Evolutionary conservation across 1,284 basidiomycete species (phyloP), one percentile per base, ranked within the genome.

Genomic region (Rhizoctonia solani): DNA sequence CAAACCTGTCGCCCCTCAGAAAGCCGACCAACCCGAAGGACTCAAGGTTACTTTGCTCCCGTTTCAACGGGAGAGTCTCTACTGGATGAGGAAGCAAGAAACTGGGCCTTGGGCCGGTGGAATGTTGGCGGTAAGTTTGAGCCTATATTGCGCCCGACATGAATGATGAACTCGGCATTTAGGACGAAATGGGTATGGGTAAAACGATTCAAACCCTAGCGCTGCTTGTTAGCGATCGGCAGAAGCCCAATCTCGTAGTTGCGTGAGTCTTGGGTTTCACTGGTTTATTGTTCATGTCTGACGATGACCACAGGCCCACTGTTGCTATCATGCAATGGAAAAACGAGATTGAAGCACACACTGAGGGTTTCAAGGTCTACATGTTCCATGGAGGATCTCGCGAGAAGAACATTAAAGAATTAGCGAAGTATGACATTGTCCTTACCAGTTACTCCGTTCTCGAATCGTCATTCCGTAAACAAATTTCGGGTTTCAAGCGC

Each of bases 321-420:
- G 96, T 98, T 54, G 97, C 97, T 25, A 87, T 99, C 71, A 95
- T 99, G 88, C 96, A 99, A 79, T 99, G 97, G 97, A 87, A 88
- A 72, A 94, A 96, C 76, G 97, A 99, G 77, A 94, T 99, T 67
- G 86, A 87, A 39, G 79, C 87, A 0, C 92, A 93, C 72, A 90
- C 92, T 0, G 84, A 88, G 69, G 87, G 87, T 6, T 80, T 94
- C 74, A 87, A 87, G 59, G 76, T 74, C n/a, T 85, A 91, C 46
- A 84, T 99, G 14, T 99, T 93, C 93, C 95, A 99, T 75, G 97
- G 97, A 21, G 78, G 85, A 1, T 83, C 86, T 14, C 83, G 90
- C 30, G 83, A 87, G 70, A 82, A 81, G 0, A 81, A 92, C 71
- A 75, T 80, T 21, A 81, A 84, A 67, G 85, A 89, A 73, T 81